Evolutionary conservation across 305 asterid genomes (phyloP).

Genomic region (Solanum aculeatissimum): DNA sequence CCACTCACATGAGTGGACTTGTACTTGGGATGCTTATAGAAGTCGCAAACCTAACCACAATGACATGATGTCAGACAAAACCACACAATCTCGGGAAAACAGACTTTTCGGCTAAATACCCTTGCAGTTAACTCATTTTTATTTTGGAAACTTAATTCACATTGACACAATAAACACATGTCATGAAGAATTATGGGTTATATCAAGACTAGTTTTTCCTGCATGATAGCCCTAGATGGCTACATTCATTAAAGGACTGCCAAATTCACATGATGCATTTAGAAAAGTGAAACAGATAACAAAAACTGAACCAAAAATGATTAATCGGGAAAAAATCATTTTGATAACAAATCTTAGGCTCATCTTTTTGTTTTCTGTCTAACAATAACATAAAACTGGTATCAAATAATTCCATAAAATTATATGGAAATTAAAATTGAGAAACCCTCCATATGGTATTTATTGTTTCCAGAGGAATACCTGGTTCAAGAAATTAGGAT

Average conservation of each 20-base stretch:
- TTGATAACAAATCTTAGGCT: neutral
- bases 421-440: neutral
- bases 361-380: neutral
- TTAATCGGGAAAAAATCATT: neutral
- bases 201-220: neutral
- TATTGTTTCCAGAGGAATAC: neutral
- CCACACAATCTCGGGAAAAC: neutral
- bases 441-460: neutral
- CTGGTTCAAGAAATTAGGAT: neutral
- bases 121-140: neutral
- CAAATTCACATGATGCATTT: neutral
- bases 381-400: neutral
- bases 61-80: neutral
- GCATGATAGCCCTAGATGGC: neutral
- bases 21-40: constrained; percentile 52
- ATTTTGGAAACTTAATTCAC: neutral
- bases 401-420: neutral
- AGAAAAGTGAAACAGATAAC: neutral
- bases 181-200: neutral
- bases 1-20: constrained; percentile 49
- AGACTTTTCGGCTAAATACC: neutral
- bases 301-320: neutral
- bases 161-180: neutral
- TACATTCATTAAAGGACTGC: neutral
- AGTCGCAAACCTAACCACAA: constrained; percentile 54